Base-by-base conservation (phyloP, 1,284 basidiomycete species). In the Peniophora sp. region DNA sequence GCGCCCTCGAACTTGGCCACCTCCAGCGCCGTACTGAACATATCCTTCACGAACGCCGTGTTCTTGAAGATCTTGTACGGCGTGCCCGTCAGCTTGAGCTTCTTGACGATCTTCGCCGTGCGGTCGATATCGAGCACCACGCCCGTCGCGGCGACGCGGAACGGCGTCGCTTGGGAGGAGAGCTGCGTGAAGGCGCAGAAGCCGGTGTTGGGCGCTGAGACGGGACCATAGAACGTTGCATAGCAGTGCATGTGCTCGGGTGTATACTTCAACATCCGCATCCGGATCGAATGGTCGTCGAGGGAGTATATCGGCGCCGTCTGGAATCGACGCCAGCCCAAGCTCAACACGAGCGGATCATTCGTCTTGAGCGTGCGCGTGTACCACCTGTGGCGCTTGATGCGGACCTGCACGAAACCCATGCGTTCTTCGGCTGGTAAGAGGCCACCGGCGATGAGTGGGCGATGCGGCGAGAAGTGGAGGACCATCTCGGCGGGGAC, bases 171-270 rank as follows among this genome's bases (percentile, higher is more conserved):
- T 0, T 83, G 80, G 15, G 73, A 73, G 0, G 76, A 70, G 5
- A 99, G 71, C 1, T 88, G 84, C 68, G 96, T 98, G 77, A 99
- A 98, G 1, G 96, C 91, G 66, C 94, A 97, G 70, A 99, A 92
- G 55, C 96, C 95, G 0, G 93, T 97, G 67, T 97, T 97, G n/a
- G 94, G 94, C 0, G 89, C 73, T 1, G 91, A 74, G 17, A 92
- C 85, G 5, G 94, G 94, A 0, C 91, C 94, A 63, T 95, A 97
- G 69, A 99, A 98, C 0, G 95, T 96, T 2, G 96, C 96, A 60
- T 88, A 92, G 62, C 96, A 99, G 66, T 99, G 97, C 93, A 97
- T 97, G 63, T 99, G 96, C 68, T 99, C 97, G 0, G 96, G 96
- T 0, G 97, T 98, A 66, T 99, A 99, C 73, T 99, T 99, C 68